Percentiles rank a stretch among this genome's conserved stretches.
phyloP scores from a whole-genome alignment of 2,329 filamentous ascomycete species.

The Clonostachys sp. region DNA sequence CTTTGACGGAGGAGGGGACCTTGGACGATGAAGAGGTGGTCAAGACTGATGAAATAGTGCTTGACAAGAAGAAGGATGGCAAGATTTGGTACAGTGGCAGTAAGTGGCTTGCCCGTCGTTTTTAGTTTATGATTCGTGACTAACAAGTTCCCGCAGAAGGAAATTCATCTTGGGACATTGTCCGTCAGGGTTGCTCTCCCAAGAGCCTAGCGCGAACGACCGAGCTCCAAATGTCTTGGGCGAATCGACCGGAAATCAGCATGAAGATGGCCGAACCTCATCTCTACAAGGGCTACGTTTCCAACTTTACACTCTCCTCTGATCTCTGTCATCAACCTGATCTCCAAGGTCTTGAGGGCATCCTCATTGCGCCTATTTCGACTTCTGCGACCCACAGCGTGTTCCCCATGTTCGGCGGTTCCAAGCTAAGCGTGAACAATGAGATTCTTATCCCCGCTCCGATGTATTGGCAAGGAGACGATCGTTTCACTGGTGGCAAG shows the following conservation, averaged over 20 bases:
- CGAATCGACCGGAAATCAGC: slow-evolving; percentile 36
- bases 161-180: slow-evolving; percentile 49
- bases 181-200: slow-evolving; percentile 56
- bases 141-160: background rate
- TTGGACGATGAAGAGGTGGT: no score
- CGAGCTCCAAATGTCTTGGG: slow-evolving; percentile 35
- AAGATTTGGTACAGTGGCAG: no score
- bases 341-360: slow-evolving; percentile 57
- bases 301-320: slow-evolving; percentile 55
- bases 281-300: slow-evolving; percentile 51
- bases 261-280: slow-evolving; percentile 41
- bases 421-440: slow-evolving; percentile 65
- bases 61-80: no score
- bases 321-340: slow-evolving; percentile 64
- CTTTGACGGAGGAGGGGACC: no score
- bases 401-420: slow-evolving; percentile 64
- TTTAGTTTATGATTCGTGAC: background rate
- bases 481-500: slow-evolving; percentile 54
- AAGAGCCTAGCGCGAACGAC: slow-evolving; percentile 53
- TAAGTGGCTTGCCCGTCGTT: background rate
- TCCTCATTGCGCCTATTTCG: slow-evolving; percentile 57
- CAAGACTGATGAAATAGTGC: no score
- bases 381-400: slow-evolving; percentile 51
- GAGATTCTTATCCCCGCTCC: slow-evolving; percentile 66
- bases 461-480: slow-evolving; percentile 63